Evolutionary conservation across 2,329 filamentous ascomycete genomes (phyloP).

Genomic region (Proliferodiscus dingleyae): DNA sequence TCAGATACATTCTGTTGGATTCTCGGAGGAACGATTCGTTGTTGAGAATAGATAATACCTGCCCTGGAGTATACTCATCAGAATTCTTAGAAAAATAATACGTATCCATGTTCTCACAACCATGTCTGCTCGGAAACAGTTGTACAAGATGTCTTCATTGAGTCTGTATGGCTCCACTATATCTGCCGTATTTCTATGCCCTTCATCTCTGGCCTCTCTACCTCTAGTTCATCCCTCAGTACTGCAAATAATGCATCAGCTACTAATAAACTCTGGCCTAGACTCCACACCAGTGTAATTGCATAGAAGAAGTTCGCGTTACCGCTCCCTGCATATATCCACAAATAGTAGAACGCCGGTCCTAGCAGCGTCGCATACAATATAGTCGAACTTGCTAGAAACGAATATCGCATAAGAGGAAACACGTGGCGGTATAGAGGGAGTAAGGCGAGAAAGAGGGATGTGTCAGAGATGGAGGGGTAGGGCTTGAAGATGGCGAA

Average conservation of each 20-base stretch:
- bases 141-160: too few relatives aligned
- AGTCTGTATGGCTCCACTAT: conserved; percentile 15
- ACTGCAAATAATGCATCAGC: conserved; percentile 86
- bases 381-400: conserved; percentile 75
- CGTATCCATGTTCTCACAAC: too few relatives aligned
- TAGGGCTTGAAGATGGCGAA: conserved; percentile 97
- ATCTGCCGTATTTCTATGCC: conserved; percentile 67
- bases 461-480: conserved; percentile 85
- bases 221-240: conserved; percentile 88
- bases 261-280: conserved; percentile 81
- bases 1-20: too few relatives aligned
- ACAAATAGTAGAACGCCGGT: conserved; percentile 92
- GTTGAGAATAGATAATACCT: too few relatives aligned
- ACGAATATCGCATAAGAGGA: conserved; percentile 89
- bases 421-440: conserved; percentile 89
- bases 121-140: too few relatives aligned
- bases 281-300: conserved; percentile 96
- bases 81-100: too few relatives aligned
- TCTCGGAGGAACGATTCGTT: too few relatives aligned
- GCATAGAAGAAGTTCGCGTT: conserved; percentile 99
- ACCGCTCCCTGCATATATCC: conserved; percentile 96
- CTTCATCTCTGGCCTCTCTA: conserved; percentile 81
- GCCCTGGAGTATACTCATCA: too few relatives aligned
- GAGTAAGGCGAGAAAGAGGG: conserved; percentile 76
- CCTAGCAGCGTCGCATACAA: conserved; percentile 86